A percentile compares a stretch with the other conserved stretches of the same genome.
Evolutionary conservation across 805 yeast genomes (phyloP).

Genomic region (Ogataea henricii): DNA sequence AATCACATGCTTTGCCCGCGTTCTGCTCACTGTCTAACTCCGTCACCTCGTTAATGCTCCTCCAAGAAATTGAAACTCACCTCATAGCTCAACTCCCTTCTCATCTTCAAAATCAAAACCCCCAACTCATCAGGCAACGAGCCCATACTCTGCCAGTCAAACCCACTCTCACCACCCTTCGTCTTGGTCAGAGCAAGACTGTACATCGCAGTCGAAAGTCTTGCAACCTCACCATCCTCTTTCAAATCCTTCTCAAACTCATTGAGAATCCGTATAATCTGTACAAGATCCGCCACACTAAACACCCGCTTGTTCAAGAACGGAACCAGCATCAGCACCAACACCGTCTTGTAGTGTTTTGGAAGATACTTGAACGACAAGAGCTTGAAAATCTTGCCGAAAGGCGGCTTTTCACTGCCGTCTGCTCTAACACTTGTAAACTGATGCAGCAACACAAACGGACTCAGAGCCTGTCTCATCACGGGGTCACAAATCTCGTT

Average conservation of each 20-base stretch:
- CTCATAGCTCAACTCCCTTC: constrained; percentile 31
- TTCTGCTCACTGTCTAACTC: not conserved
- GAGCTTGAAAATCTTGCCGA: constrained; percentile 39
- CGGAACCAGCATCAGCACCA: constrained; percentile 51
- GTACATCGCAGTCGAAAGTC: constrained; percentile 23
- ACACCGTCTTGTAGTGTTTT: constrained; percentile 47
- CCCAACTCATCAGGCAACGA: constrained; percentile 17
- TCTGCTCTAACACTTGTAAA: constrained; percentile 39
- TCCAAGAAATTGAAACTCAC: constrained; percentile 31
- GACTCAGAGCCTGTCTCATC: constrained; percentile 68
- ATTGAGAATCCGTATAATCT: constrained; percentile 29
- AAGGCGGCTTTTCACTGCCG: constrained; percentile 26
- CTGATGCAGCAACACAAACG: constrained; percentile 63
- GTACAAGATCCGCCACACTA: constrained; percentile 24
- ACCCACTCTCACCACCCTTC: not conserved
- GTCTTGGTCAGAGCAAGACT: constrained; percentile 16
- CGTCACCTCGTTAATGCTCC: constrained; percentile 1
- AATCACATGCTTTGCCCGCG: not conserved
- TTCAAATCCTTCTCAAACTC: constrained; percentile 14
- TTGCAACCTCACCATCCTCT: constrained; percentile 4
- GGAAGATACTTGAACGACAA: constrained; percentile 57
- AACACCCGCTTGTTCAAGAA: constrained; percentile 23
- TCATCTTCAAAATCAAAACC: constrained; percentile 20
- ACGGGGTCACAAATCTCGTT: constrained; percentile 45
- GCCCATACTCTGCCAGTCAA: constrained; percentile 24